Evolutionary conservation across 2,329 filamentous ascomycete genomes (phyloP).

Genomic region (Penicillium sp.): DNA sequence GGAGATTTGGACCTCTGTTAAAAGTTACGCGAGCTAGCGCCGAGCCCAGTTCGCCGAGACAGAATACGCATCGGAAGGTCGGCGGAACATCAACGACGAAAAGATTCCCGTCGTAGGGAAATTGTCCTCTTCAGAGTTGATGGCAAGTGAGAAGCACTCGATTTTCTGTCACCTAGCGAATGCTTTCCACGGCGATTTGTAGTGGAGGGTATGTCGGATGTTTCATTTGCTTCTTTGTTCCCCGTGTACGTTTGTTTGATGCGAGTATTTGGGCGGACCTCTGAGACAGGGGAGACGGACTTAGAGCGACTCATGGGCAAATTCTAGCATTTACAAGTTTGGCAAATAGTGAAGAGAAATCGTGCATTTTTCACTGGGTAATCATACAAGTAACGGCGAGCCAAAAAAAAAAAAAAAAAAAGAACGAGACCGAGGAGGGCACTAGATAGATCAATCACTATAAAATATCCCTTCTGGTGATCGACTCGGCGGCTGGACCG

Average conservation of each 20-base stretch:
- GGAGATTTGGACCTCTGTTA: background rate
- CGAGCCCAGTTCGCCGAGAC: background rate
- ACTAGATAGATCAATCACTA: background rate
- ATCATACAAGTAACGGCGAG: background rate
- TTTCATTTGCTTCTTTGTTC: no score
- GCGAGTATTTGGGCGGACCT: background rate
- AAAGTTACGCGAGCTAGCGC: background rate
- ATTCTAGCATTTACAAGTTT: background rate
- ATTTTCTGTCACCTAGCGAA: background rate
- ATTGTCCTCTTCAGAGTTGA: background rate
- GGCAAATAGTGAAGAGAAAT: background rate
- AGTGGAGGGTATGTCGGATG: background rate
- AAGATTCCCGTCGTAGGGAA: background rate
- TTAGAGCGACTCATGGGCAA: background rate
- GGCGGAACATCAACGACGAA: background rate
- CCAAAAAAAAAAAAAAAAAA: no score
- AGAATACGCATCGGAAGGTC: background rate
- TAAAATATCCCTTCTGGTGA: background rate
- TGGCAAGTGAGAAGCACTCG: background rate
- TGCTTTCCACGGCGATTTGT: background rate
- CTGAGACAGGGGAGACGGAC: background rate
- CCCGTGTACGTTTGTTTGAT: background rate
- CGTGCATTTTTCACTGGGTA: background rate
- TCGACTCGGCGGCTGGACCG: no score
- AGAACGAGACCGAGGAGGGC: no score